A percentile compares a stretch with the other conserved stretches of the same genome.
These are phyloP conservation scores for Zymoseptoria tritici DNA, from an alignment of 2,329 filamentous ascomycete species.

Conservation along the genomic window DNA sequence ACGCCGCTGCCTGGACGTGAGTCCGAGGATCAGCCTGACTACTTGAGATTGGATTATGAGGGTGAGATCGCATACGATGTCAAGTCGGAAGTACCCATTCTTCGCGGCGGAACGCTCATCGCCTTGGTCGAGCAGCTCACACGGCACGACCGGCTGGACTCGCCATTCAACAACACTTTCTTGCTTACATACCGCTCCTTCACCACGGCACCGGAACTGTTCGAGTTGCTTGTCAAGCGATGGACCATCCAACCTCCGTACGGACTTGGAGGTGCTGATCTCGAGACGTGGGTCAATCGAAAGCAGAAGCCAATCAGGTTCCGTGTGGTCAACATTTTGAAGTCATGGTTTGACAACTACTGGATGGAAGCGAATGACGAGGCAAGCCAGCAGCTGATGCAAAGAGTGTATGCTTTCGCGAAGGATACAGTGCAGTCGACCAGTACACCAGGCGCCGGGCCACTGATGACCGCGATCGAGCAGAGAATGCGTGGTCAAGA, in stretches of 20 bases:
- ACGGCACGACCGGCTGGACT: slow-evolving; percentile 89
- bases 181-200: slow-evolving; percentile 94
- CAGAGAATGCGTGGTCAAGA: slow-evolving; percentile 85
- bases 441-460: slow-evolving; percentile 79
- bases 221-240: slow-evolving; percentile 82
- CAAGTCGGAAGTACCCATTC: slow-evolving; percentile 64
- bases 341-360: slow-evolving; percentile 96
- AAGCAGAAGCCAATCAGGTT: slow-evolving; percentile 97
- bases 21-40: slow-evolving; percentile 74
- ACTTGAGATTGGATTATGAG: slow-evolving; percentile 78
- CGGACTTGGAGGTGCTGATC: slow-evolving; percentile 66
- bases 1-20: slow-evolving; percentile 35
- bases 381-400: slow-evolving; percentile 74
- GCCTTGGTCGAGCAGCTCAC: slow-evolving; percentile 93
- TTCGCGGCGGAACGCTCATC: slow-evolving; percentile 83
- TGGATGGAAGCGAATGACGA: slow-evolving; percentile 96
- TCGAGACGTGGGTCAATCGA: slow-evolving; percentile 79
- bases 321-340: slow-evolving; percentile 92
- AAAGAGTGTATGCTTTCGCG: slow-evolving; percentile 83
- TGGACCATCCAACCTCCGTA: slow-evolving; percentile 90
- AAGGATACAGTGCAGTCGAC: slow-evolving; percentile 88
- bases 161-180: slow-evolving; percentile 96
- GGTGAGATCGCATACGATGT: slow-evolving; percentile 82
- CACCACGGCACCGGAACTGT: slow-evolving; percentile 80
- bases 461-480: slow-evolving; percentile 79